Base-by-base conservation (phyloP, 179 eudicot species). In the Silene vulgaris region DNA sequence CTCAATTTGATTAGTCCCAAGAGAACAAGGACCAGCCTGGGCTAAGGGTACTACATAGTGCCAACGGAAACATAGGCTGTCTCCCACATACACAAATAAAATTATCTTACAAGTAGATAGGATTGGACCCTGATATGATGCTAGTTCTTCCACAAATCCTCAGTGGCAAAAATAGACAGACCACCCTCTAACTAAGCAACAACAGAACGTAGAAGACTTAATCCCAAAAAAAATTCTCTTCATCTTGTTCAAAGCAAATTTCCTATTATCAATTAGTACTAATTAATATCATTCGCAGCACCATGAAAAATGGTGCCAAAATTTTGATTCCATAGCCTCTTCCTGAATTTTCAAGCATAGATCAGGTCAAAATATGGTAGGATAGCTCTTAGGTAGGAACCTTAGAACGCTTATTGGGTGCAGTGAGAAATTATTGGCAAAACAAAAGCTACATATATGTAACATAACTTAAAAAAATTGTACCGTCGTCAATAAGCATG, bases 1-100 rank as follows among this genome's bases (percentile, higher is more conserved):
- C 72, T 68, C 12, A 40, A 30, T 14, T 65, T 30, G 20, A 65
- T 65, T 65, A 65, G 70, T 30, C 21, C 23, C 17, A 35, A 30
- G 9, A 65, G 48, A 65, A 19, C 48, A 65, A 32, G 23, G 43
- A 30, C 21, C 48, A 30, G 43, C 70, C 13, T 65, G 48, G 43
- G 70, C 48, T n/a, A 65, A 16, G 70, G 70, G 8, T 65, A 65
- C 45, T 65, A 65, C 14, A 19, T 16, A 30, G 48, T 65, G 23
- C 48, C 21, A 19, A 32, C n/a, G 20, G 5, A 65, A 65, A 28
- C 69, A 65, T 65, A 29, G 29, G 32, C 66, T 63, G 66, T 21
- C 66, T 14, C 16, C 69, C 43, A 65, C 45, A 30, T 65, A 4
- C 37, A 65, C 60, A 56, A 23, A 1, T 21, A 63, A 63, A 23